A percentile compares a stretch with the other conserved stretches of the same genome.
Conservation (phyloP, 352 stramenopile species). For the Pythium aristosporum region DNA sequence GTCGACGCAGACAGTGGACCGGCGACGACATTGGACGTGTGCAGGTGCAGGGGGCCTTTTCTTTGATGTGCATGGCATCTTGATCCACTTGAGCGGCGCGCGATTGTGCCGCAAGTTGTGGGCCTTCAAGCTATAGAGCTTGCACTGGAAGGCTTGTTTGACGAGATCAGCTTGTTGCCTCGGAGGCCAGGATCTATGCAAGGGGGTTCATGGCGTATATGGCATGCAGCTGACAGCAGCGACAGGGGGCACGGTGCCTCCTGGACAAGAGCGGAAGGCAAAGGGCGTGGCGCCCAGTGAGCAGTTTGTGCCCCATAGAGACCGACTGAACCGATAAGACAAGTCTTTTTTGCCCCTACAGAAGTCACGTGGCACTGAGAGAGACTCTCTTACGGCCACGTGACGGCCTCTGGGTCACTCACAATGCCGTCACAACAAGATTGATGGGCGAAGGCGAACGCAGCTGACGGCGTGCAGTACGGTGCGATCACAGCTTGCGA, state of each 20-base stretch:
- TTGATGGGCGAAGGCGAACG: neutral
- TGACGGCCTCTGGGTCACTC: neutral
- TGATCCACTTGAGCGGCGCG: neutral
- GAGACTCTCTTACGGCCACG: too few species aligned
- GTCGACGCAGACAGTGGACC: neutral
- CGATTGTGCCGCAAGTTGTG: neutral
- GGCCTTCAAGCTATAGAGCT: too few species aligned
- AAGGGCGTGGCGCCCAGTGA: neutral
- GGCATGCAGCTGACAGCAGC: neutral
- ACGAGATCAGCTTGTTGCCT: too few species aligned
- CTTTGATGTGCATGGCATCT: neutral
- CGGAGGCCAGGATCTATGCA: too few species aligned
- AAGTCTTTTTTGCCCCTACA: neutral
- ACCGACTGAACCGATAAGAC: slow-evolving; percentile 2
- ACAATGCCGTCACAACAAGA: neutral
- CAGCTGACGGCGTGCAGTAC: neutral
- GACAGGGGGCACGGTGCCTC: neutral
- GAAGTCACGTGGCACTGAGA: neutral
- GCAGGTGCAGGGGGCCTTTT: neutral
- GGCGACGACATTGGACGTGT: neutral
- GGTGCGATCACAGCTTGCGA: too few species aligned
- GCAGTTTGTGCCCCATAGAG: neutral
- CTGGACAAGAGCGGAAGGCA: neutral
- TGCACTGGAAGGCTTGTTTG: too few species aligned
- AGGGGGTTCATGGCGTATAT: neutral